Percentiles rank a stretch among this genome's conserved stretches.
Conservation (phyloP, 148 eudicot species). For the Rhododendron molle region DNA sequence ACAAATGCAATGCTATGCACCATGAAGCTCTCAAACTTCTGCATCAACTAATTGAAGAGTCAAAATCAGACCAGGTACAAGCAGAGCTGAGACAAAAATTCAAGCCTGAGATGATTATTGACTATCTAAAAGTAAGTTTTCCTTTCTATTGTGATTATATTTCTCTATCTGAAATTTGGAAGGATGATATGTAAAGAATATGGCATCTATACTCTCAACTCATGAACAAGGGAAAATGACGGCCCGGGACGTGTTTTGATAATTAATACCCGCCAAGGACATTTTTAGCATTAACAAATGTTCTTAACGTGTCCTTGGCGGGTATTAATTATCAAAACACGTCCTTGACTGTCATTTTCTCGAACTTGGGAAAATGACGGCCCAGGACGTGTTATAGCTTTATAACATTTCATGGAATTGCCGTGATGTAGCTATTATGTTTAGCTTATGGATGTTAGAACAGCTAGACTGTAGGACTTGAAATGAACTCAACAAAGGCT, state of each 20-base stretch:
- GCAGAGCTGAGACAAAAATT: slow-evolving; percentile 64
- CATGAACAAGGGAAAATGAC: no score
- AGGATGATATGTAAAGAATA: neutral
- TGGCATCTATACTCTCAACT: neutral
- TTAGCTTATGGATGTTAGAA: neutral
- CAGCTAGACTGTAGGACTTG: neutral
- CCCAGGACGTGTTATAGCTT: neutral
- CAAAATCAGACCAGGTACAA: slow-evolving; percentile 65
- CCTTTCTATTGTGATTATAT: neutral
- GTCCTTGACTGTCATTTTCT: no score
- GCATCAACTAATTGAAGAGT: slow-evolving; percentile 71
- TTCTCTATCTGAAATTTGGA: neutral
- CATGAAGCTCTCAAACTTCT: slow-evolving; percentile 88
- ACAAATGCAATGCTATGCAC: slow-evolving; percentile 78
- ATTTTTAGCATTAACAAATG: no score
- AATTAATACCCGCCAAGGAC: no score
- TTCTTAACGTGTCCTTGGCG: no score
- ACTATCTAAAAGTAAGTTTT: slow-evolving; percentile 78
- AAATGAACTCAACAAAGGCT: neutral
- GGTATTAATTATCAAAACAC: no score
- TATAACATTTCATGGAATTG: neutral
- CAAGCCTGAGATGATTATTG: slow-evolving; percentile 92
- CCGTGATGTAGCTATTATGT: neutral
- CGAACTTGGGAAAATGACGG: no score
- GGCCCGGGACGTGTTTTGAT: no score